Conservation (phyloP, 140 eudicot species). For the Erigeron philadelphicus region DNA sequence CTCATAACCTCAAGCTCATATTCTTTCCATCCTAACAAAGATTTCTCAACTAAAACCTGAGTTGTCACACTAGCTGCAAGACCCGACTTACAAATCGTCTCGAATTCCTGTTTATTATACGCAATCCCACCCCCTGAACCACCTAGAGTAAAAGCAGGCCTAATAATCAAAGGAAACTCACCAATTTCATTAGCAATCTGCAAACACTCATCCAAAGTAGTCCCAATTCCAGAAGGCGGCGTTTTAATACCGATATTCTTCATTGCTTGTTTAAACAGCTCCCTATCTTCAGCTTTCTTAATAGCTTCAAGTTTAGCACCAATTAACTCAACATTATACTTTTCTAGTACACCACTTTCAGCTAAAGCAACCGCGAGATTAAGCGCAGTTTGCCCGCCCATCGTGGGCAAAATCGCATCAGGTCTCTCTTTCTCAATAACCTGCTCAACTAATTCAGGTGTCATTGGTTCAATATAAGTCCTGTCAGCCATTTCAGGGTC, state of each 20-base stretch:
- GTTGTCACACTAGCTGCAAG: conserved; percentile 87
- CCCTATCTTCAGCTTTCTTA: conserved; percentile 95
- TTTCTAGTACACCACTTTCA: conserved; percentile 73
- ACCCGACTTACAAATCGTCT: conserved; percentile 87
- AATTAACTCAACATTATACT: conserved; percentile 78
- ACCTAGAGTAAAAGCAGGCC: conserved; percentile 96
- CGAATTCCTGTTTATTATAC: conserved; percentile 86
- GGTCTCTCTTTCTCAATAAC: conserved; percentile 82
- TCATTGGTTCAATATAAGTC: conserved; percentile 93
- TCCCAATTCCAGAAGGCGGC: conserved; percentile 92
- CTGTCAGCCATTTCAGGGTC: conserved; percentile 94
- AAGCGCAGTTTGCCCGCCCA: conserved; percentile 99
- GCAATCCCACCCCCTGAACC: conserved; percentile 99
- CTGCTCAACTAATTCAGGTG: conserved; percentile 84
- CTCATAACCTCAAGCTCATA: conserved; percentile 96
- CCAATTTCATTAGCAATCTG: conserved; percentile 71
- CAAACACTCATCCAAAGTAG: conserved; percentile 74
- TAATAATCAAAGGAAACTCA: conserved; percentile 85
- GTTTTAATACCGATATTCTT: conserved; percentile 79
- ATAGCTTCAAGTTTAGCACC: conserved; percentile 99
- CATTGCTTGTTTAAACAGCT: conserved; percentile 90
- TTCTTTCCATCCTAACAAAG: conserved; percentile 93
- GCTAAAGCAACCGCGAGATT: conserved; percentile 95
- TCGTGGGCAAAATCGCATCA: conserved; percentile 84
- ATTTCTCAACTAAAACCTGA: conserved; percentile 94